Percentiles rank a stretch among this genome's conserved stretches.
phyloP scores from a whole-genome alignment of 2,329 filamentous ascomycete species.

The Microdochium trichocladiopsis region DNA sequence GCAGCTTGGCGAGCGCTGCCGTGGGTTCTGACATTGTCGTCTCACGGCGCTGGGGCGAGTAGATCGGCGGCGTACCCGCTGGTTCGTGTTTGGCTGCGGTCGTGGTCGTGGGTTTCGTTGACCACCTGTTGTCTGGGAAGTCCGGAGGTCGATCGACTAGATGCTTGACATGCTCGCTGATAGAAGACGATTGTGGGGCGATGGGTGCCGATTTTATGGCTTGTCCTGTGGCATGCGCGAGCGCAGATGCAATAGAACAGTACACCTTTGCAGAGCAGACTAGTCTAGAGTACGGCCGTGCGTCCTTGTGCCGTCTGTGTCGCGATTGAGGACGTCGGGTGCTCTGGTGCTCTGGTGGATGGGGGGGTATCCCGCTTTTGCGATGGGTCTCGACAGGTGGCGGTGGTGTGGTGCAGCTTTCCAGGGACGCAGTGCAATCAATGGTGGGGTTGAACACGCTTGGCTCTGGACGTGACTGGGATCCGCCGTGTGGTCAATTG shows the following conservation, averaged over 20 bases:
- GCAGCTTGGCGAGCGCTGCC: constrained; percentile 43
- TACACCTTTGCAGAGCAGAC: background rate
- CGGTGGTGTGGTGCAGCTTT: background rate
- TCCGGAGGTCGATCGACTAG: background rate
- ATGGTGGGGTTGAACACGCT: background rate
- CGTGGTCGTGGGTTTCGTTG: background rate
- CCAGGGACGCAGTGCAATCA: background rate
- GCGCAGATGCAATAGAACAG: background rate
- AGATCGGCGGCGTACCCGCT: background rate
- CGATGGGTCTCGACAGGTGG: background rate
- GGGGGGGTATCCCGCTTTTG: background rate
- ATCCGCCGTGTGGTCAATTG: too few relatives aligned
- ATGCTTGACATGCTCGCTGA: background rate
- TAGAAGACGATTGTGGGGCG: background rate
- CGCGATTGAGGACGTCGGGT: background rate
- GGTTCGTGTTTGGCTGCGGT: background rate
- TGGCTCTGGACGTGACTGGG: too few relatives aligned
- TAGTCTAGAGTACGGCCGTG: background rate
- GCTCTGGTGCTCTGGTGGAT: background rate
- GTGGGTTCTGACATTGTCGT: constrained; percentile 34
- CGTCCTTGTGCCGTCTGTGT: background rate
- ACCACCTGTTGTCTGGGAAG: background rate
- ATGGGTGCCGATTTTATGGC: background rate
- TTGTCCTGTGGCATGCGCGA: background rate
- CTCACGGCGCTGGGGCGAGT: background rate